A percentile compares a stretch with the other conserved stretches of the same genome.
These are phyloP conservation scores for Russula earlei DNA, from an alignment of 768 basidiomycete species.

Conservation along the genomic window DNA sequence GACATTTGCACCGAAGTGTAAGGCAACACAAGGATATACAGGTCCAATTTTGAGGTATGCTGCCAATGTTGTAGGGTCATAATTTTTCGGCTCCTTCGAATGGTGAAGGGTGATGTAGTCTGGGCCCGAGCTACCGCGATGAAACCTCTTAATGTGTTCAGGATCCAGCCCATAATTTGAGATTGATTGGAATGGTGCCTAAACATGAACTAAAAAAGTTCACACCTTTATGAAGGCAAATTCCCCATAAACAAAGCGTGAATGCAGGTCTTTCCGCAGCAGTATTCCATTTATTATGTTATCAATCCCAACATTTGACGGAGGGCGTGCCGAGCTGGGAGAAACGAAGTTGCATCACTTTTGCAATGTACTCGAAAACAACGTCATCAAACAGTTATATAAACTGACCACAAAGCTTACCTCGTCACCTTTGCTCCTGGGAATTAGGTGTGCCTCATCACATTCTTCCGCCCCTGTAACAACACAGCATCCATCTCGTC, in stretches of 20 bases:
- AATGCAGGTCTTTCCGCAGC: not conserved
- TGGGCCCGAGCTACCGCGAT: not conserved
- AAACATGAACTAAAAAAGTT: not conserved
- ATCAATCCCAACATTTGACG: not conserved
- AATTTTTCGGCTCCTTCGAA: not conserved
- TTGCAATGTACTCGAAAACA: not conserved
- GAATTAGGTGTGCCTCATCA: not conserved
- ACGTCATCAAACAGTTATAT: not conserved
- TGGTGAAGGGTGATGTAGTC: not conserved
- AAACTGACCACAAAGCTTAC: not conserved
- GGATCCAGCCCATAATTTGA: not conserved
- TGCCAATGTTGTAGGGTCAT: not conserved
- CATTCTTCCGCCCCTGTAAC: not conserved
- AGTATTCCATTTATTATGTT: not conserved
- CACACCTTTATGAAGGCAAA: constrained; percentile 1
- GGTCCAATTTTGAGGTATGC: not conserved
- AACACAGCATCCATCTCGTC: not conserved
- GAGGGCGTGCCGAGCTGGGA: too few relatives aligned
- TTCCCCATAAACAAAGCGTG: not conserved
- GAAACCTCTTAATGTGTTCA: not conserved
- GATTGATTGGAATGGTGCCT: not conserved
- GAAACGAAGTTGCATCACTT: not conserved
- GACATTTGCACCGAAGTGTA: not conserved
- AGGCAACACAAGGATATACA: not conserved
- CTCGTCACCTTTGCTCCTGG: not conserved